Conservation (phyloP, 2,329 filamentous ascomycete genomes). For the Ceratocystis colombiana region DNA sequence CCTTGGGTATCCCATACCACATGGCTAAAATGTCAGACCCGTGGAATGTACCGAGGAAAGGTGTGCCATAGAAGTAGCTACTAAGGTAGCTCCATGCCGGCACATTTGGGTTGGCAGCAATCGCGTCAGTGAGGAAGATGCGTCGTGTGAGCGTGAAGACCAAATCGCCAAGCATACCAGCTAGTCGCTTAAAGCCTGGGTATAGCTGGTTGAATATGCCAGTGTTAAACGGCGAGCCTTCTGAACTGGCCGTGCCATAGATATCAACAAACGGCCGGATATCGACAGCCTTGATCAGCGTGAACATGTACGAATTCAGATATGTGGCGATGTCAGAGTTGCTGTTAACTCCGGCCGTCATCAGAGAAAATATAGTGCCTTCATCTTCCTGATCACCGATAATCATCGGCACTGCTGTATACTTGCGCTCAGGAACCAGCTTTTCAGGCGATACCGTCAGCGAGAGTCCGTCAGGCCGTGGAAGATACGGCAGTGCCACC, state of each 20-base stretch:
- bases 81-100: constrained; percentile 52
- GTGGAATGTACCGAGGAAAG: constrained; percentile 55
- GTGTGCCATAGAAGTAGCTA: constrained; percentile 49
- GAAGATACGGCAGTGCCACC: constrained; percentile 51
- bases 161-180: constrained; percentile 54
- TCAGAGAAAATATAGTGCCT: constrained; percentile 52
- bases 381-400: constrained; percentile 57
- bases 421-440: constrained; percentile 39
- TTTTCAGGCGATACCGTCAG: constrained; percentile 46
- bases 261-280: constrained; percentile 43
- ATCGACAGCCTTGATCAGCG: constrained; percentile 32
- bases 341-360: constrained; percentile 49
- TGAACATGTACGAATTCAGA: constrained; percentile 43
- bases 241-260: constrained; percentile 44
- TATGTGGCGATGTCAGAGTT: constrained; percentile 45
- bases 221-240: constrained; percentile 53
- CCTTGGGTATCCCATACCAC: constrained; percentile 42
- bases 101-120: constrained; percentile 36
- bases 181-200: constrained; percentile 54
- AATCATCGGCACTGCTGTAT: constrained; percentile 51
- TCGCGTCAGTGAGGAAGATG: constrained; percentile 39
- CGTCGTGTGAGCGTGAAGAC: constrained; percentile 39
- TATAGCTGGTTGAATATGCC: constrained; percentile 49
- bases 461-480: constrained; percentile 48
- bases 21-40: constrained; percentile 47